Conservation (phyloP, 768 basidiomycete genomes). For the Holtermannia corniformis region DNA sequence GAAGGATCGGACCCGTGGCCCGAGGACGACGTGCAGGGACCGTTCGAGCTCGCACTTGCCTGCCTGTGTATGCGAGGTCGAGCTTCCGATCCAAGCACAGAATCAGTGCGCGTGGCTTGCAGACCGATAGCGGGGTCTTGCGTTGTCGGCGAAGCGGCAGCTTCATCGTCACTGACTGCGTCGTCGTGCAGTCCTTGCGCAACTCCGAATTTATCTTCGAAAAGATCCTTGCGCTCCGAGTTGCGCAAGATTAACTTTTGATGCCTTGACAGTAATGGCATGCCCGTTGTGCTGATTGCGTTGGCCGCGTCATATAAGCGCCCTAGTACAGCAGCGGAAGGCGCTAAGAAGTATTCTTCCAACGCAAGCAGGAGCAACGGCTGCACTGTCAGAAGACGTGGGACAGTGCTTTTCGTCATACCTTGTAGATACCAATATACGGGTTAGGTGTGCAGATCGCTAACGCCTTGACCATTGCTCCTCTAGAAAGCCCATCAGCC, state of each 20-base stretch:
- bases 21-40: background rate
- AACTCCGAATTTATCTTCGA: slow-evolving; percentile 65
- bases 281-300: slow-evolving; percentile 71
- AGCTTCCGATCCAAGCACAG: background rate
- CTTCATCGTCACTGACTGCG: background rate
- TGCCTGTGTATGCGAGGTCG: slow-evolving; percentile 3
- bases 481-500: slow-evolving; percentile 47
- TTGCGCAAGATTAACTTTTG: slow-evolving; percentile 85
- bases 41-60: slow-evolving; percentile 9
- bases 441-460: slow-evolving; percentile 89
- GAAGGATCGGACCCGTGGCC: background rate
- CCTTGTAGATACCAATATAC: slow-evolving; percentile 94
- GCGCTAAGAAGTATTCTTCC: slow-evolving; percentile 84
- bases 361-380: slow-evolving; percentile 87
- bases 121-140: background rate
- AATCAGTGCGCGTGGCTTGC: slow-evolving; percentile 3
- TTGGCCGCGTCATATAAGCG: slow-evolving; percentile 89
- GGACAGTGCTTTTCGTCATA: slow-evolving; percentile 30
- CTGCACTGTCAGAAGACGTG: slow-evolving; percentile 44
- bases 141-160: background rate
- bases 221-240: slow-evolving; percentile 84
- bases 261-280: slow-evolving; percentile 64
- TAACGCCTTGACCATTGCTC: slow-evolving; percentile 86
- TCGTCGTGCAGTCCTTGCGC: background rate
- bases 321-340: slow-evolving; percentile 80